Conservation (phyloP, 768 basidiomycete genomes). For the Tephrocybe sp. region DNA sequence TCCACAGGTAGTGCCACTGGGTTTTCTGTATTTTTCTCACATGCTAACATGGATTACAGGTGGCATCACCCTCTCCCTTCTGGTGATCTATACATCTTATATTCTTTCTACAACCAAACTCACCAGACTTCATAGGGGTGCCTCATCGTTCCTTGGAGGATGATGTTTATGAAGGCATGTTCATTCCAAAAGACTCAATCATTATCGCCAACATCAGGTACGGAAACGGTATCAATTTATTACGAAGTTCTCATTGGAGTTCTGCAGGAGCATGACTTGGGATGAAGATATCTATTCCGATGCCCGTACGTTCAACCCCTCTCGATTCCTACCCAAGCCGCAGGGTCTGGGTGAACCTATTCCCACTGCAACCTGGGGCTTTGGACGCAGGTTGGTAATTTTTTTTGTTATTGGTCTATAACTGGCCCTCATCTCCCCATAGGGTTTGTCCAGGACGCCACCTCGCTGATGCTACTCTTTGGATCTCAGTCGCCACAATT, state of each 20-base stretch:
- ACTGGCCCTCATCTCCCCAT: neutral
- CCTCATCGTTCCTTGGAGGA: conserved; percentile 17
- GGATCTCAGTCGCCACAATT: conserved; percentile 22
- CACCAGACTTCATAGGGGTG: conserved; percentile 5
- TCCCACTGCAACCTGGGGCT: conserved; percentile 28
- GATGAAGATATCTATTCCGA: conserved; percentile 27
- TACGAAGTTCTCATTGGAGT: neutral
- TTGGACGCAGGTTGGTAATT: conserved; percentile 26
- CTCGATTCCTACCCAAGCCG: conserved; percentile 24
- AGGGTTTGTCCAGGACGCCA: conserved; percentile 23
- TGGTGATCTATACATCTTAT: neutral
- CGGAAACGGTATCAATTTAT: neutral
- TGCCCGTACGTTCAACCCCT: conserved; percentile 24
- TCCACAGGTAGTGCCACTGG: neutral
- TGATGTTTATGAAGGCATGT: conserved; percentile 21
- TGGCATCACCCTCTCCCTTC: conserved; percentile 16
- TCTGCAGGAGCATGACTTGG: conserved; percentile 24
- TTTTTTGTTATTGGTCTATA: neutral
- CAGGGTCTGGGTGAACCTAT: conserved; percentile 17
- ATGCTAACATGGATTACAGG: neutral
- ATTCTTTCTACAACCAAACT: neutral
- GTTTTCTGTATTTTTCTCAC: neutral
- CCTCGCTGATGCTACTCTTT: conserved; percentile 23
- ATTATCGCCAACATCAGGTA: conserved; percentile 20
- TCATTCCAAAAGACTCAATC: conserved; percentile 19